Evolutionary conservation across 83 land plant species (phyloP), one percentile per base, ranked within the genome.

Genomic region (Picea abies): DNA sequence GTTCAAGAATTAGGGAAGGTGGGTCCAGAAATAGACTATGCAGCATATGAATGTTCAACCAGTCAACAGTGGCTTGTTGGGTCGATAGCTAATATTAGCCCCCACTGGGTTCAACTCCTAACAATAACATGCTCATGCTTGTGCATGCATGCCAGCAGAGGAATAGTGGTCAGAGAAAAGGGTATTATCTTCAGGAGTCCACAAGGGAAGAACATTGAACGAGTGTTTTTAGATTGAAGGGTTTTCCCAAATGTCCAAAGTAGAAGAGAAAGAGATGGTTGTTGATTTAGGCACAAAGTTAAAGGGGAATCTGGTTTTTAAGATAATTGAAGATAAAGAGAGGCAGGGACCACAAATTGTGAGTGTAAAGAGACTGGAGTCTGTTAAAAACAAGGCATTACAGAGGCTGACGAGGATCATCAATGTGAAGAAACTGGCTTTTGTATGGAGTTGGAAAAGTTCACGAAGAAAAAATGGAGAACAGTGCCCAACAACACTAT

Each of bases 11-110:
- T 73, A 15, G 77, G 47, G 16, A 39, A 73, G 77, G 60, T 41
- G 47, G 60, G 77, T 73, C 26, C n/a, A 73, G 77, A 73, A 73
- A 41, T 58, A 73, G 77, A 73, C 47, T 20, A 47, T n/a, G 22
- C 23, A 22, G 77, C 56, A 47, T 25, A 32, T 25, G 35, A 67
- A 67, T 25, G 58, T 52, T 52, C 11, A 52, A 52, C 15, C 37
- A 67, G 35, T 29, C 25, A 3, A 37, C 39, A 37, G 39, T 37
- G 39, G 39, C 39, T 37, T 37, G 39, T 37, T 37, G 39, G 39
- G 39, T 37, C 39, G 39, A 37, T 37, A 37, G 39, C 39, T 37
- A 37, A 37, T 37, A 37, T 37, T 37, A 37, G 39, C 39, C 39
- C 39, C 39, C 37, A 37, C 39, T 37, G 39, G 39, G 39, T 37